Evolutionary conservation across 768 basidiomycete genomes (phyloP).

Genomic region (Termitomyces eurrhizus): DNA sequence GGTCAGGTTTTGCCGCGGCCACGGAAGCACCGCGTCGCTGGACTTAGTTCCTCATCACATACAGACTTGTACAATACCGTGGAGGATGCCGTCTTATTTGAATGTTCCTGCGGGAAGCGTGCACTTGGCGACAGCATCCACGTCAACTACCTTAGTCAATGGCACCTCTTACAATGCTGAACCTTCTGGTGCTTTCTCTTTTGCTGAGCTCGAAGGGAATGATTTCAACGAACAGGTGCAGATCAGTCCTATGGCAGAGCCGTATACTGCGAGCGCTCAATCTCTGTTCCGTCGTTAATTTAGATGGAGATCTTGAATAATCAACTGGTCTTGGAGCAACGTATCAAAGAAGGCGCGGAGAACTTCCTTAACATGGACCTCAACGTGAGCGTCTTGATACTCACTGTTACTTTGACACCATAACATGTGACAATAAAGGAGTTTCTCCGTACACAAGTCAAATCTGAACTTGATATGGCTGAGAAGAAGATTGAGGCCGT

Average conservation of each 20-base stretch:
- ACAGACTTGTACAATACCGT: conserved; percentile 1
- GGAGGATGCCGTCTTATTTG: conserved; percentile 17
- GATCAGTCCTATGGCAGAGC: background rate
- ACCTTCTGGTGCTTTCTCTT: conserved; percentile 24
- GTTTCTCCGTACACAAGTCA: conserved; percentile 65
- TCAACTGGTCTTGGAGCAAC: conserved; percentile 69
- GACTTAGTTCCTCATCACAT: background rate
- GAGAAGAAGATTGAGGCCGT: conserved; percentile 69
- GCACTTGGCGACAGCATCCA: conserved; percentile 18
- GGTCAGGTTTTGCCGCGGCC: conserved; percentile 2
- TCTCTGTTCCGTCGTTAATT: background rate
- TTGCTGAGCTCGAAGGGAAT: conserved; percentile 45
- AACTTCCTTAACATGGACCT: conserved; percentile 73
- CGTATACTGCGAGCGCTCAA: background rate
- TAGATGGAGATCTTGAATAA: conserved; percentile 67
- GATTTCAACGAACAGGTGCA: conserved; percentile 42
- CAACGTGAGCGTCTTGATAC: conserved; percentile 34
- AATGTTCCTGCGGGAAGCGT: conserved; percentile 16
- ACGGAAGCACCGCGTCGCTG: background rate
- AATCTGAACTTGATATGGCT: conserved; percentile 74
- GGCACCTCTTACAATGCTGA: conserved; percentile 6
- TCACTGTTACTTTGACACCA: background rate
- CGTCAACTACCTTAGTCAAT: conserved; percentile 26
- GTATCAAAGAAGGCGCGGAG: conserved; percentile 91
- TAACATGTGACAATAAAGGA: conserved; percentile 35